phyloP scores from a whole-genome alignment of 169 alveolate species.

The Plasmodium adleri region DNA sequence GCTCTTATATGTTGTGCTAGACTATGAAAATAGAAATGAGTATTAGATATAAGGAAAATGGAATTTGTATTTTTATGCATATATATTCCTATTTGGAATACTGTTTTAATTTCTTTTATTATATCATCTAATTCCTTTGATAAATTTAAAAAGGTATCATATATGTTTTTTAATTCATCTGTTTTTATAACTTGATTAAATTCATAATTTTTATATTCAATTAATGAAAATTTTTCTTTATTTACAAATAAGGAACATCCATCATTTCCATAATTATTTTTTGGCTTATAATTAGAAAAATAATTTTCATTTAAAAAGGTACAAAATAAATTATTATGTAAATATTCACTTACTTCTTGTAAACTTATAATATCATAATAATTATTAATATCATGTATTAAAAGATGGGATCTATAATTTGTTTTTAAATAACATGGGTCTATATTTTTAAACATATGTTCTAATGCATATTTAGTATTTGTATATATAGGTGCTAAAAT shows the following conservation, averaged over 20 bases:
- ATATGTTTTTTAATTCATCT: conserved; percentile 36
- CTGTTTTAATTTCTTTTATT: conserved; percentile 60
- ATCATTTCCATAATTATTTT: conserved; percentile 57
- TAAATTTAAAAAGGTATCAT: conserved; percentile 35
- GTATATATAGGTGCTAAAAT: conserved; percentile 75
- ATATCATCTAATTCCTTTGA: conserved; percentile 43
- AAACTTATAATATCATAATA: conserved; percentile 58
- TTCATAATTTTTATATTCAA: conserved; percentile 62
- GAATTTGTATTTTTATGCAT: conserved; percentile 18
- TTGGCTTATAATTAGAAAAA: conserved; percentile 44
- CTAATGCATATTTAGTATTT: conserved; percentile 56
- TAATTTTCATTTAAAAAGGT: conserved; percentile 42
- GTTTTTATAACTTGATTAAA: conserved; percentile 49
- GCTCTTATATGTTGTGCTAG: conserved; percentile 70
- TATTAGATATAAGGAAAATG: conserved; percentile 52
- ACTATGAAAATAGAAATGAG: conserved; percentile 75
- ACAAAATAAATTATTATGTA: conserved; percentile 41
- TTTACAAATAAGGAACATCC: conserved; percentile 75
- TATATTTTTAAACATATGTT: conserved; percentile 66
- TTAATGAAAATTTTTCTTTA: conserved; percentile 47
- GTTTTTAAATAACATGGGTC: conserved; percentile 65
- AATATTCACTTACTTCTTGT: conserved; percentile 74
- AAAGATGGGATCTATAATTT: conserved; percentile 63
- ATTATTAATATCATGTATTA: conserved; percentile 45
- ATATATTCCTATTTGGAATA: conserved; percentile 67